Conservation (phyloP, 768 basidiomycete genomes). For the Kwoniella botswanensis region DNA sequence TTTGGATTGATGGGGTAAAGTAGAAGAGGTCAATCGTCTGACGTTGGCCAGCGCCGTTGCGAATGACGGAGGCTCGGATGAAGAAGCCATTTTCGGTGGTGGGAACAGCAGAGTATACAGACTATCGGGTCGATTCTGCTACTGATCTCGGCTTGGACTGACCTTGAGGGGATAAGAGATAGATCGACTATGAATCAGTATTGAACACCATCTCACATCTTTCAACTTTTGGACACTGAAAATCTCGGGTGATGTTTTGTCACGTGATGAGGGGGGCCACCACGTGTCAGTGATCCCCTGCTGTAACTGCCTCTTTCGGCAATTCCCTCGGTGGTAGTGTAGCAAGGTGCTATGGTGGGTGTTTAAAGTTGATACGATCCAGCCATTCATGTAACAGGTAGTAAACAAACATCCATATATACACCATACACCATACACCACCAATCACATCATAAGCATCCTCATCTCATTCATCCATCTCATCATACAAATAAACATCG, state of each 20-base stretch:
- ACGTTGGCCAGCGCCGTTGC: conserved; percentile 72
- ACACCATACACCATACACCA: neutral
- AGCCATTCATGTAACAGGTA: conserved; percentile 8
- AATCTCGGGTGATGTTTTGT: conserved; percentile 10
- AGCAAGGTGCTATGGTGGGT: neutral
- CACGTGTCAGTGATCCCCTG: neutral
- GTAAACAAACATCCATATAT: neutral
- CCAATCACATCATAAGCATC: conserved; percentile 4
- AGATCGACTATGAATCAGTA: too few species aligned
- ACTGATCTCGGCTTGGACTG: too few species aligned
- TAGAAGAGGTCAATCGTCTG: conserved; percentile 79
- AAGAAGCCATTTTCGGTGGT: conserved; percentile 12
- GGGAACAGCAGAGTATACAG: neutral
- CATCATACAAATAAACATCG: neutral
- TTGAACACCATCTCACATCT: neutral
- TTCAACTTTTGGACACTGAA: neutral
- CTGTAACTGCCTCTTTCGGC: conserved; percentile 25
- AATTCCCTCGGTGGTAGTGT: conserved; percentile 12
- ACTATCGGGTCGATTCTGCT: neutral
- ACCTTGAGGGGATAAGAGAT: too few species aligned
- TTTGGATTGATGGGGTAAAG: conserved; percentile 82
- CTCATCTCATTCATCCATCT: conserved; percentile 1
- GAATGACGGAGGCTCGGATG: conserved; percentile 28
- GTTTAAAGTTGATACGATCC: conserved; percentile 17
- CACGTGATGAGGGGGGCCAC: conserved; percentile 4